Evolutionary conservation across 1,139 yeast genomes (phyloP).

Genomic region (Geotrichum klebahnii): DNA sequence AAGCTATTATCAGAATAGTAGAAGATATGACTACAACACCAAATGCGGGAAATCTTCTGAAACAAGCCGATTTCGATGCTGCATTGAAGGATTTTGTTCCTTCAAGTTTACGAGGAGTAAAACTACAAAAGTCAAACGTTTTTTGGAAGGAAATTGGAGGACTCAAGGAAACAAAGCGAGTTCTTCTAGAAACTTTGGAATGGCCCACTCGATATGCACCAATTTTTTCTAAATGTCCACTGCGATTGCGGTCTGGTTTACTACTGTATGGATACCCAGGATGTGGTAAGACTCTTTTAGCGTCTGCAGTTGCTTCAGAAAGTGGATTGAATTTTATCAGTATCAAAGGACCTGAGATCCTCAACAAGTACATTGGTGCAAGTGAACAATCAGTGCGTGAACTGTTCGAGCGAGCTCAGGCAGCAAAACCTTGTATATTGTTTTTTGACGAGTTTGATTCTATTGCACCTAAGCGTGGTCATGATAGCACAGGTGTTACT

Average conservation of each 20-base stretch:
- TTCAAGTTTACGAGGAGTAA: conserved; percentile 78
- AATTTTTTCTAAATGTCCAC: conserved; percentile 80
- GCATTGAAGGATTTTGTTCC: conserved; percentile 73
- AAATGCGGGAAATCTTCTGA: conserved; percentile 13
- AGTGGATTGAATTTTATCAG: conserved; percentile 92
- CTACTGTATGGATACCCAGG: conserved; percentile 94
- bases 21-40: conserved; percentile 23
- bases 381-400: conserved; percentile 94
- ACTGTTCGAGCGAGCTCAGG: conserved; percentile 86
- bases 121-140: conserved; percentile 69
- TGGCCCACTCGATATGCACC: conserved; percentile 98
- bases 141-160: conserved; percentile 93
- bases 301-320: conserved; percentile 90
- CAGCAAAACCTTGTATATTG: conserved; percentile 89
- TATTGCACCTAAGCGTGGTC: conserved; percentile 96
- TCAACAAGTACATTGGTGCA: conserved; percentile 95
- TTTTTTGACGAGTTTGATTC: conserved; percentile 97
- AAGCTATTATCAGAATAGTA: conserved; percentile 27
- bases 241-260: conserved; percentile 83
- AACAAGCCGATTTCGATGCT: conserved; percentile 45
- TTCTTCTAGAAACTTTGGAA: conserved; percentile 80
- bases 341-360: conserved; percentile 92
- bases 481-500: conserved; percentile 95
- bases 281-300: conserved; percentile 90
- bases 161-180: conserved; percentile 64